Base-by-base conservation (phyloP, 768 basidiomycete species). In the Lentinula aciculospora region DNA sequence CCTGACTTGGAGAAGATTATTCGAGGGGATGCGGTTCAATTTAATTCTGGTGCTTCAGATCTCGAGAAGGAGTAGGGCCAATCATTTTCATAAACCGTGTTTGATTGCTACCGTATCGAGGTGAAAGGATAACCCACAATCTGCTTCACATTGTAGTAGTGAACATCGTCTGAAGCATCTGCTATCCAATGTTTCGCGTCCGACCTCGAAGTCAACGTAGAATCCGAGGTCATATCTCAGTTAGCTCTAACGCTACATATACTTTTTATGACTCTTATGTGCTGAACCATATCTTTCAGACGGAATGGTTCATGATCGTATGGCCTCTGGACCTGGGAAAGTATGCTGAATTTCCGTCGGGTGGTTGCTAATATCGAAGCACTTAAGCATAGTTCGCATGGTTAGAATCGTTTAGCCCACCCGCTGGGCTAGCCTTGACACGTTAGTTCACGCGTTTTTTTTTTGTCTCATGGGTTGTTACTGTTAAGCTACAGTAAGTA, bases 261-360 rank as follows among this genome's bases (percentile, higher is more conserved):
- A 21, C 4, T 21, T 60, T 31, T 8, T 17, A 23, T 19, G 17
- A 57, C 25, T 13, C 10, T 8, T 19, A 15, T 28, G 23, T 29
- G 8, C 28, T 34, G 51, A 19, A n/a, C 21, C 4, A 47, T 10
- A 46, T 32, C 10, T 17, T 29, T 23, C 25, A 68, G 67, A 68
- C 56, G 45, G 53, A 19, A 62, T 71, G 69, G 60, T 57, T 2
- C 70, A 63, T 53, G 68, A 65, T 3, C 63, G 68, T 4, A 69
- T 66, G 5, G 63, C 69, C 0, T 34, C 54, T 71, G 70, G 70
- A 64, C 64, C 4, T 71, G 70, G 70, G 57, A 69, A 19, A 49
- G 32, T n/a, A 34, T 70, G 29, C 47, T 63, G 27, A 62, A 64
- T 4, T 70, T 65, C 37, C 60, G 63, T 54, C 53, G 57, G 34